These are phyloP conservation scores for Dictyostelium intermedium DNA, from an alignment of 78 protist genomes.

Conservation along the genomic window DNA sequence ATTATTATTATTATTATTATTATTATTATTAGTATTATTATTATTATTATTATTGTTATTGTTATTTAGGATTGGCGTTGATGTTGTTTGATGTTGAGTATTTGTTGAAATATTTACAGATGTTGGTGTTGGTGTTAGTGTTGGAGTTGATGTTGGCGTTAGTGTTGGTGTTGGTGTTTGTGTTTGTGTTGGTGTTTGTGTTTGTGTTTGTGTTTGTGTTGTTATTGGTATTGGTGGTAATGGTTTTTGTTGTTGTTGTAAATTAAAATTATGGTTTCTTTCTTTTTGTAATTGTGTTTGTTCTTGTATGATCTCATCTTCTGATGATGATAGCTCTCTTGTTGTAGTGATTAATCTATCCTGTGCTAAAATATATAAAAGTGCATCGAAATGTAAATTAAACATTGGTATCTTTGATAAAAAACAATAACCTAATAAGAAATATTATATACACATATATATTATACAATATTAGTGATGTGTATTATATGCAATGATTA, in stretches of 20 bases:
- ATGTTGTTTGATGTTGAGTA: neutral
- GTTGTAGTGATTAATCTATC: conserved; percentile 70
- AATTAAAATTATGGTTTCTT: neutral
- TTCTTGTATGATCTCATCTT: conserved; percentile 6
- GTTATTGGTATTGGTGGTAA: neutral
- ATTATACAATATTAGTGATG: neutral
- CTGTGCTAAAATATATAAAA: conserved; percentile 66
- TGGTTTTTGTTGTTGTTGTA: neutral
- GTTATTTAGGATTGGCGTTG: neutral
- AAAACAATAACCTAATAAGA: conserved; percentile 48
- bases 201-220: neutral
- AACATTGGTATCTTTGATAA: conserved; percentile 53
- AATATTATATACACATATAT: neutral
- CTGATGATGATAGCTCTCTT: conserved; percentile 50
- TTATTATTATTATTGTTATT: too few species aligned
- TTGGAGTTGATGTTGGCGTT: neutral
- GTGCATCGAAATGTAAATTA: conserved; percentile 48
- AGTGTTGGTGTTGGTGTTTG: too few species aligned
- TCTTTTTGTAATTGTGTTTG: neutral
- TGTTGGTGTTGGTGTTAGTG: neutral
- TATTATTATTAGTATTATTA: too few species aligned
- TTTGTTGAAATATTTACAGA: neutral
- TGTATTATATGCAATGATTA: too few species aligned
- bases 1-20: too few species aligned
- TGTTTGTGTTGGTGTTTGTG: neutral